phyloP scores from a whole-genome alignment of 306 rosid genomes.

The Aeschynomene evenia region DNA sequence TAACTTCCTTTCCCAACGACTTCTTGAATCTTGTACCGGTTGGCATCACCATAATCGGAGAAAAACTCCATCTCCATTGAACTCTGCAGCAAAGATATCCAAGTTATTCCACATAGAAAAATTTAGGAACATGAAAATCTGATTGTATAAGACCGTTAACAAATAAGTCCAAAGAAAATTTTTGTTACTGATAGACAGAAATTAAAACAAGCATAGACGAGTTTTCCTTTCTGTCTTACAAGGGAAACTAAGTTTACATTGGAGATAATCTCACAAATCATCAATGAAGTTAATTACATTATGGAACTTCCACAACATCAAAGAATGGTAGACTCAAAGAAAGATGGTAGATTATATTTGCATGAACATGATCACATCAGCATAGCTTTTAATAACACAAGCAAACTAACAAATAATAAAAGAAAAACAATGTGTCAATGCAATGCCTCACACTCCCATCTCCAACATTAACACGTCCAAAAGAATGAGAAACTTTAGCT shows the following conservation, averaged over 20 bases:
- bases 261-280: conserved; percentile 5
- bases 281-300: conserved; percentile 6
- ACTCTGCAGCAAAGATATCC: conserved; percentile 50
- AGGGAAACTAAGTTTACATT: neutral
- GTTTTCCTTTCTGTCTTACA: neutral
- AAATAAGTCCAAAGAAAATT: conserved; percentile 20
- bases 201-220: neutral
- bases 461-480: neutral
- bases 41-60: conserved; percentile 91
- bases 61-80: conserved; percentile 82
- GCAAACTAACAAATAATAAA: conserved; percentile 20
- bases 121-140: conserved; percentile 1
- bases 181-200: neutral
- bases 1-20: conserved; percentile 95
- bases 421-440: neutral
- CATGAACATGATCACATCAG: neutral
- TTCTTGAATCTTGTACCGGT: conserved; percentile 84
- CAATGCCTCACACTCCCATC: conserved; percentile 9
- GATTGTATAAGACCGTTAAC: neutral
- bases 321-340: conserved; percentile 2
- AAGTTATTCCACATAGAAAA: conserved; percentile 20
- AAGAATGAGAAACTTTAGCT: conserved; percentile 16
- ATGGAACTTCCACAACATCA: conserved; percentile 5
- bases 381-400: conserved; percentile 25
- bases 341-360: neutral